Evolutionary conservation across 2,329 filamentous ascomycete genomes (phyloP).

Genomic region (Xylariales sp.): DNA sequence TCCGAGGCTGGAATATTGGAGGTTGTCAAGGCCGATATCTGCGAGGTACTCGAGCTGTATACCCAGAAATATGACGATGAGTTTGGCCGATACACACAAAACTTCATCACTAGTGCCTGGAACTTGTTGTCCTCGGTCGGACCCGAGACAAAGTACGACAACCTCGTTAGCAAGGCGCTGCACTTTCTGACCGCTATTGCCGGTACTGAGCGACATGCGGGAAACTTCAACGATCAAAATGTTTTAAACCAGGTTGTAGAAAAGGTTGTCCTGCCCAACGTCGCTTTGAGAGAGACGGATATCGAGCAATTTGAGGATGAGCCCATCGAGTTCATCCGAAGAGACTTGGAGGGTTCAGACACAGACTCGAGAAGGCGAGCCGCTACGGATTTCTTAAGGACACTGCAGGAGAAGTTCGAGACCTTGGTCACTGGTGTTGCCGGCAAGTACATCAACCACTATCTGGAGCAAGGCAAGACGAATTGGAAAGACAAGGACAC

Average conservation of each 20-base stretch:
- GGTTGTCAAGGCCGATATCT: slow-evolving; percentile 87
- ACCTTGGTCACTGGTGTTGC: slow-evolving; percentile 80
- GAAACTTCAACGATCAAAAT: slow-evolving; percentile 77
- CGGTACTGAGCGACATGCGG: slow-evolving; percentile 70
- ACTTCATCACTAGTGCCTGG: slow-evolving; percentile 90
- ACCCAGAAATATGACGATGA: slow-evolving; percentile 94
- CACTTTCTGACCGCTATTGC: slow-evolving; percentile 92
- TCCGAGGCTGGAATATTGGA: slow-evolving; percentile 80
- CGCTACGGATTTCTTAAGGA: slow-evolving; percentile 88
- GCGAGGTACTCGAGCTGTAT: slow-evolving; percentile 84
- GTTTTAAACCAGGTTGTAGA: slow-evolving; percentile 85
- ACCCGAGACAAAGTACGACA: slow-evolving; percentile 86
- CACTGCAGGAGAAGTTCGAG: slow-evolving; percentile 87
- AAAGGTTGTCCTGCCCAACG: slow-evolving; percentile 91
- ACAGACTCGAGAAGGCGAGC: slow-evolving; percentile 88
- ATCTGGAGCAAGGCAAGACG: slow-evolving; percentile 70
- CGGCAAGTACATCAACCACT: slow-evolving; percentile 79
- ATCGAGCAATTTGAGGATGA: slow-evolving; percentile 97
- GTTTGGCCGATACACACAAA: slow-evolving; percentile 72
- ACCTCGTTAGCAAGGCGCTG: slow-evolving; percentile 87
- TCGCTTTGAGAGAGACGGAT: slow-evolving; percentile 87
- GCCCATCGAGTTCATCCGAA: slow-evolving; percentile 94
- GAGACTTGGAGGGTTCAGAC: slow-evolving; percentile 93
- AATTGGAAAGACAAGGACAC: slow-evolving; percentile 99
- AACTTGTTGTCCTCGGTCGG: slow-evolving; percentile 82